Evolutionary conservation across 306 rosid genomes (phyloP).

Genomic region (Hippophae tibetana): DNA sequence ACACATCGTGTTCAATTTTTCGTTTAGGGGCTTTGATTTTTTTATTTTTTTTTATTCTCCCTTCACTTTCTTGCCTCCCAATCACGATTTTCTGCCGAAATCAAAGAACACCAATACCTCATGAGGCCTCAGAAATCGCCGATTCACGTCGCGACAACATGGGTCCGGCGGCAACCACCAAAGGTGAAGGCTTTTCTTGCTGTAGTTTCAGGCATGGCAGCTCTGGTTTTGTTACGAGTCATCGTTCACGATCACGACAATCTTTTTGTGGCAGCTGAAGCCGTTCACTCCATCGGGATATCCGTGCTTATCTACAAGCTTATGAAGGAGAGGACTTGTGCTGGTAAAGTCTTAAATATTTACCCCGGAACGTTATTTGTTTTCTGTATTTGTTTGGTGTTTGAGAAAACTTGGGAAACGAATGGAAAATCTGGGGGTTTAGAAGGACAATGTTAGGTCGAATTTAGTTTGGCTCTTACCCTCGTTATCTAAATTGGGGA

Average conservation of each 20-base stretch:
- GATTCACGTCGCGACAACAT: conserved; percentile 52
- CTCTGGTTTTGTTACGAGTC: conserved; percentile 65
- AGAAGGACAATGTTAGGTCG: background rate
- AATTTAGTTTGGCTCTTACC: background rate
- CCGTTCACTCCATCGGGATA: conserved; percentile 80
- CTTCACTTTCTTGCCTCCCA: too few species aligned
- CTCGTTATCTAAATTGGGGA: conserved; percentile 1
- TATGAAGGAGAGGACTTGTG: conserved; percentile 87
- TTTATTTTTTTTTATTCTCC: too few species aligned
- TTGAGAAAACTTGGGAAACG: background rate
- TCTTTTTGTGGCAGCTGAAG: conserved; percentile 88
- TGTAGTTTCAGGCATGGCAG: conserved; percentile 73
- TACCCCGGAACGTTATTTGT: background rate
- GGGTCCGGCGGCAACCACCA: conserved; percentile 82
- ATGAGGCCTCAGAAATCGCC: conserved; percentile 50
- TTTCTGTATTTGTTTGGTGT: background rate
- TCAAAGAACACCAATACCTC: background rate
- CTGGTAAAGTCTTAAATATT: conserved; percentile 33
- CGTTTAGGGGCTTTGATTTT: too few species aligned
- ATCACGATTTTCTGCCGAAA: too few species aligned
- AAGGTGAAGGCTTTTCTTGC: conserved; percentile 83
- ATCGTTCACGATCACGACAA: conserved; percentile 87
- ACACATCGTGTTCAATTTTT: too few species aligned
- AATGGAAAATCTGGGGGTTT: background rate
- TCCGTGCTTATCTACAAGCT: conserved; percentile 86